Evolutionary conservation across 306 rosid genomes (phyloP).

Genomic region (Cucurbita moschata): DNA sequence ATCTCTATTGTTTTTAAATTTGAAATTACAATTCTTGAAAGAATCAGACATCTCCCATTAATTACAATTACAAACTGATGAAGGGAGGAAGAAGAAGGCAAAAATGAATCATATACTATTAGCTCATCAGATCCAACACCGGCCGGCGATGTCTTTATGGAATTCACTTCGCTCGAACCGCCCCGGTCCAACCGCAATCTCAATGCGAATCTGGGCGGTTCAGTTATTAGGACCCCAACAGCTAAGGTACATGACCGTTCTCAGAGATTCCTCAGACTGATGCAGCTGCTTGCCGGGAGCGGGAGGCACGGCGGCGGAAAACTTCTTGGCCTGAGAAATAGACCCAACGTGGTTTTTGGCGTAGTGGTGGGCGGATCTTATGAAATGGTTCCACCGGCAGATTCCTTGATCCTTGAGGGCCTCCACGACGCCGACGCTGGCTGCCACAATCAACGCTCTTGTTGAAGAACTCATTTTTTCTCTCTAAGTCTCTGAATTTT

Average conservation of each 20-base stretch:
- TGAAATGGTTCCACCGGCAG: constrained; percentile 17
- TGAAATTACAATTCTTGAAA: background rate
- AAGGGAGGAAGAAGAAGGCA: too few species aligned
- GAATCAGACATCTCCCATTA: background rate
- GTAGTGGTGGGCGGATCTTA: constrained; percentile 10
- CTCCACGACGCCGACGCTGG: constrained; percentile 23
- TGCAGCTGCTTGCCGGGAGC: background rate
- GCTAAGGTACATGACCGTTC: constrained; percentile 23
- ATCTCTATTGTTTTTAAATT: too few species aligned
- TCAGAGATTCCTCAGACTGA: constrained; percentile 18
- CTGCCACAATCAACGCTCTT: constrained; percentile 14
- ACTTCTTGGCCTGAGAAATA: constrained; percentile 8
- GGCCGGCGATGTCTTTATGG: too few species aligned
- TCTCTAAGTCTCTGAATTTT: background rate
- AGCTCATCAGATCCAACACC: too few species aligned
- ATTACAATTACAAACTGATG: background rate
- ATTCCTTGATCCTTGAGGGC: constrained; percentile 26
- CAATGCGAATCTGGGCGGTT: background rate
- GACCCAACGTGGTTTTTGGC: constrained; percentile 13
- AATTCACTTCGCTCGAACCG: background rate
- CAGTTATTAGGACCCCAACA: constrained; percentile 27
- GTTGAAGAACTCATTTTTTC: constrained; percentile 8
- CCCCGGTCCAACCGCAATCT: background rate
- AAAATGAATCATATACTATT: too few species aligned
- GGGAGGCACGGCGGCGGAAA: constrained; percentile 6